Percentiles rank a stretch among this genome's conserved stretches.
Evolutionary conservation across 805 yeast species (phyloP).

Genomic region (Cyberlindnera mycetangii): DNA sequence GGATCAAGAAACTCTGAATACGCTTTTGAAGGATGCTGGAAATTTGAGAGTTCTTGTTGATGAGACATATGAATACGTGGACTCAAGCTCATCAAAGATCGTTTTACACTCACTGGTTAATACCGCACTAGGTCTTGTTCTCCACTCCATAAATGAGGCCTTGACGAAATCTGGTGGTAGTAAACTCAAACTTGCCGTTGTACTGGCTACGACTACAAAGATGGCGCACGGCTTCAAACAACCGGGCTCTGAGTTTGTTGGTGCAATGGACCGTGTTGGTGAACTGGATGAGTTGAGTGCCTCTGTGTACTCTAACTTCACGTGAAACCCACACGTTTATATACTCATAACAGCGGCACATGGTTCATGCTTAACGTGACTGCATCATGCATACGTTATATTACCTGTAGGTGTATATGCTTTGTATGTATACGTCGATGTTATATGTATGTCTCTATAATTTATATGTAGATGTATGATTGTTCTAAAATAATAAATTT

Average conservation of each 20-base stretch:
- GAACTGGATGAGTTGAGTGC: slow-evolving; percentile 88
- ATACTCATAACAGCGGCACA: no score
- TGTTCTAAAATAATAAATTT: no score
- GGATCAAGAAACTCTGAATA: slow-evolving; percentile 37
- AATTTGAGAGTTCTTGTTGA: slow-evolving; percentile 36
- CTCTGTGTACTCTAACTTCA: slow-evolving; percentile 79
- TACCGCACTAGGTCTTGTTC: slow-evolving; percentile 25
- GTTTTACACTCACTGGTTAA: slow-evolving; percentile 36
- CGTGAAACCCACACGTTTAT: no score
- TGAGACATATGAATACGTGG: slow-evolving; percentile 42
- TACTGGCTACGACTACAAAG: slow-evolving; percentile 64
- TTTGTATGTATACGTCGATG: no score
- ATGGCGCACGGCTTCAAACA: slow-evolving; percentile 57
- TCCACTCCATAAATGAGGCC: slow-evolving; percentile 12
- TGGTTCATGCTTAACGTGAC: no score
- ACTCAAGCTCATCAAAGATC: slow-evolving; percentile 33
- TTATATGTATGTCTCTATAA: no score
- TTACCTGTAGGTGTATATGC: no score
- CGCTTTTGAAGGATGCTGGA: slow-evolving; percentile 28
- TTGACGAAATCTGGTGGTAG: slow-evolving; percentile 23
- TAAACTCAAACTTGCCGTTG: slow-evolving; percentile 58
- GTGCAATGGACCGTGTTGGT: slow-evolving; percentile 44
- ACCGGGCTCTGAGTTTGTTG: slow-evolving; percentile 39
- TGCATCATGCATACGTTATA: no score
- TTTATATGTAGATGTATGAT: no score